These are phyloP conservation scores for Gaeumannomyces sp. DNA, from an alignment of 2,329 filamentous ascomycete genomes.

Conservation along the genomic window DNA sequence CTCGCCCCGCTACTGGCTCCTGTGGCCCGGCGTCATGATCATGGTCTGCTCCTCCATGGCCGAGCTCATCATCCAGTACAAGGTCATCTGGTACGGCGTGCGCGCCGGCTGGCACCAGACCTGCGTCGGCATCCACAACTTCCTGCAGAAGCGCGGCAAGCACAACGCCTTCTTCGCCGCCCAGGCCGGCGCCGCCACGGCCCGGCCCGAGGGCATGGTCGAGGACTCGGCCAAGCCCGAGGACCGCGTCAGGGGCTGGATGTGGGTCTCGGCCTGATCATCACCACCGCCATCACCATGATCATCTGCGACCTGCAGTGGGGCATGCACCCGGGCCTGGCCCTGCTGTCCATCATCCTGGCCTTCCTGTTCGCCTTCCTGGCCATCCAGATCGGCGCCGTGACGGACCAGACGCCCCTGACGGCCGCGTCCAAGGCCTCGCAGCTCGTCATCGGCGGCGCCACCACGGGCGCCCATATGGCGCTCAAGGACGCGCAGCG, in stretches of 20 bases:
- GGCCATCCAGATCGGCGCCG: slow-evolving; percentile 53
- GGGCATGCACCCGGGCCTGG: slow-evolving; percentile 50
- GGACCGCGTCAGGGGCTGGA: slow-evolving; percentile 45
- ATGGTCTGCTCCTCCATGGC: slow-evolving; percentile 34
- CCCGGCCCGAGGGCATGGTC: slow-evolving; percentile 19
- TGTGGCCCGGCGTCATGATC: slow-evolving; percentile 37
- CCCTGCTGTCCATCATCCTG: slow-evolving; percentile 48
- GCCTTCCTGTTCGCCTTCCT: slow-evolving; percentile 57
- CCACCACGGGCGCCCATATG: slow-evolving; percentile 50
- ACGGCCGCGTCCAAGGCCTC: slow-evolving; percentile 63
- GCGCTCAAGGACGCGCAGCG: slow-evolving; percentile 46
- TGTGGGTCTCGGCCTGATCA: slow-evolving; percentile 42
- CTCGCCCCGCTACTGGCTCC: slow-evolving; percentile 33
- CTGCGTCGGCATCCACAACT: slow-evolving; percentile 34
- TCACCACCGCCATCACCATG: slow-evolving; percentile 43
- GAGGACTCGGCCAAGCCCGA: slow-evolving; percentile 41
- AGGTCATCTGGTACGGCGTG: slow-evolving; percentile 31
- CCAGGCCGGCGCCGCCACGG: slow-evolving; percentile 23
- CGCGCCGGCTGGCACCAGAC: slow-evolving; percentile 41
- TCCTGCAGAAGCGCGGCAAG: slow-evolving; percentile 34
- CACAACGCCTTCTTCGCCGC: slow-evolving; percentile 35
- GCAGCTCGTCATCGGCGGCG: slow-evolving; percentile 61
- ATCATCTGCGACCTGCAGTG: slow-evolving; percentile 46
- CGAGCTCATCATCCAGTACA: slow-evolving; percentile 33
- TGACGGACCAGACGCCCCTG: slow-evolving; percentile 57